phyloP scores from a whole-genome alignment of 345 rosid species.

The Nasturtium officinale region DNA sequence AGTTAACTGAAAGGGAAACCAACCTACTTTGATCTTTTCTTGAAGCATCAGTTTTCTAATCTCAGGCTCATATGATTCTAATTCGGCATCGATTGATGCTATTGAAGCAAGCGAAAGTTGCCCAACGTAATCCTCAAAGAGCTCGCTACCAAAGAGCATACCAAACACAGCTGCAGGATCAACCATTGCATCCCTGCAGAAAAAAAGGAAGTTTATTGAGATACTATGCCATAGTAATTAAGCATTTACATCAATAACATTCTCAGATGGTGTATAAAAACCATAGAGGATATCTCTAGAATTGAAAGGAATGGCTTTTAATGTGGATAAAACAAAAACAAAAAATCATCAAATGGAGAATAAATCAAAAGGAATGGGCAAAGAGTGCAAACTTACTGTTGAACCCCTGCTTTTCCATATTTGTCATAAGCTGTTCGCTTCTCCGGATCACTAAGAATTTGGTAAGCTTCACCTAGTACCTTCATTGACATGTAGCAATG shows the following conservation, averaged over 20 bases:
- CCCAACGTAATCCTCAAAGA: constrained; percentile 90
- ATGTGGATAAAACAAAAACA: not conserved
- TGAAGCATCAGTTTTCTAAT: constrained; percentile 51
- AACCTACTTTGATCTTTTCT: constrained; percentile 71
- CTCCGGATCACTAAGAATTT: constrained; percentile 85
- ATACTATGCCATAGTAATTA: not conserved
- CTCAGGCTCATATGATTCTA: constrained; percentile 56
- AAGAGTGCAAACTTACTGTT: constrained; percentile 58
- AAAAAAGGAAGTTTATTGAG: not conserved
- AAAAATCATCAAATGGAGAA: not conserved
- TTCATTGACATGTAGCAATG: constrained; percentile 41
- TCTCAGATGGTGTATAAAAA: not conserved
- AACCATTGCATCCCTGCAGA: constrained; percentile 75
- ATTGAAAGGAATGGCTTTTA: not conserved
- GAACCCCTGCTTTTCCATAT: constrained; percentile 78
- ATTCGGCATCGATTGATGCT: constrained; percentile 59
- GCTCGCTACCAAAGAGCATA: constrained; percentile 88
- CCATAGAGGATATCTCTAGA: not conserved
- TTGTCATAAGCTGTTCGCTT: constrained; percentile 86
- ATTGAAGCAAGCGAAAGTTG: constrained; percentile 79
- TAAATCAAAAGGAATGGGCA: not conserved
- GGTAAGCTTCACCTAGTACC: constrained; percentile 96
- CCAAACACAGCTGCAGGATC: constrained; percentile 94
- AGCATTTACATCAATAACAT: not conserved
- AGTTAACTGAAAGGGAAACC: not conserved